phyloP scores from a whole-genome alignment of 2,329 filamentous ascomycete genomes.

The Pseudocercospora cruenta region DNA sequence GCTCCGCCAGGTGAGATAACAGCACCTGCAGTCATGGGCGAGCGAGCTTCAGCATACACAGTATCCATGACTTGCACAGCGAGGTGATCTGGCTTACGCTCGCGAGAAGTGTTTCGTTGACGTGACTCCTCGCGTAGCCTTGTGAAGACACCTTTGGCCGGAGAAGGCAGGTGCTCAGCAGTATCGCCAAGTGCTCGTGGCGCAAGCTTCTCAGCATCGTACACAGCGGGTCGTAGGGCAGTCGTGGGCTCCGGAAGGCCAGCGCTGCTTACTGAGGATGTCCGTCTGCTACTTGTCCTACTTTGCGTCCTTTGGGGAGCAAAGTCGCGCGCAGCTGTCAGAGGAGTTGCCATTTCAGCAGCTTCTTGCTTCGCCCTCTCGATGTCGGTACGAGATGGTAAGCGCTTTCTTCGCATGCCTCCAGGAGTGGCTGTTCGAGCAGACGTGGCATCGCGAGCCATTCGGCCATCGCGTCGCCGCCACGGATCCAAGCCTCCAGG shows the following conservation, averaged over 20 bases:
- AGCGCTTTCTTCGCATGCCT: constrained; percentile 59
- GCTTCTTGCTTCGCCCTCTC: constrained; percentile 59
- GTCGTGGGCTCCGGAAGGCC: constrained; percentile 33
- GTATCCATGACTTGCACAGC: constrained; percentile 51
- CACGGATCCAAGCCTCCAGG: constrained; percentile 60
- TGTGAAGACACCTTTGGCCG: constrained; percentile 65
- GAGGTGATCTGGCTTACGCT: constrained; percentile 77
- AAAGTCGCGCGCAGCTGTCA: constrained; percentile 64
- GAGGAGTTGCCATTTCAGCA: constrained; percentile 58
- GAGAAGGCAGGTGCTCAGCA: constrained; percentile 66
- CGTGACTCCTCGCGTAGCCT: constrained; percentile 63
- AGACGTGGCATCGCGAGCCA: constrained; percentile 51
- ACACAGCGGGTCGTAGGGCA: constrained; percentile 28
- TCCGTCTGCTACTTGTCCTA: constrained; percentile 22
- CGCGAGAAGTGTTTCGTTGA: constrained; percentile 71
- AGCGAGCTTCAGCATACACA: constrained; percentile 36
- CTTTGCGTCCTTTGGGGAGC: constrained; percentile 13
- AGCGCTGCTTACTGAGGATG: constrained; percentile 30
- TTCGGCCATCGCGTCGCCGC: constrained; percentile 37
- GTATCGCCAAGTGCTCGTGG: constrained; percentile 17
- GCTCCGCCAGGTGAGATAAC: constrained; percentile 13
- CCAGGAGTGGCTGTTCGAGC: constrained; percentile 62
- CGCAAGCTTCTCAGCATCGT: constrained; percentile 24
- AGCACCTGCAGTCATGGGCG: constrained; percentile 17
- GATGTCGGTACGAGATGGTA: constrained; percentile 64